Evolutionary conservation across 2,329 filamentous ascomycete genomes (phyloP), one percentile per base, ranked within the genome.

Genomic region (Fusarium siculi): DNA sequence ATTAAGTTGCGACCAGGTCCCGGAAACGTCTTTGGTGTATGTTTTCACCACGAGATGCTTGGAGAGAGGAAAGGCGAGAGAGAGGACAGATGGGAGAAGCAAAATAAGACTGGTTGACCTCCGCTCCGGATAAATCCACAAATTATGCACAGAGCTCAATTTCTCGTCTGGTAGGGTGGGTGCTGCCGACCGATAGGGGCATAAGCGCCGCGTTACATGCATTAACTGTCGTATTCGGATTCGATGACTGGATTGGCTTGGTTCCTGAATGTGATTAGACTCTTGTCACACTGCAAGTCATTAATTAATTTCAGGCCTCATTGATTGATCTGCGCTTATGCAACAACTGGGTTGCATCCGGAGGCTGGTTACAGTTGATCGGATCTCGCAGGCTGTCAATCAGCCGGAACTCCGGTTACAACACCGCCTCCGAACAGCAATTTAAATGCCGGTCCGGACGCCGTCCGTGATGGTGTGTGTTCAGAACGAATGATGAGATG

Each of bases 121-220:
- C 67, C 64, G 55, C 69, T 74, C 76, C 76, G 76, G 76, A 65
- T 78, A 78, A 78, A 78, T 77, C 76, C 74, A 75, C 74, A 69
- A 72, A 73, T 76, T 54, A 70, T 69, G 74, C 70, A 74, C 34
- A 66, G 69, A 66, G 74, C 76, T 78, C 75, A 78, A 78, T 78
- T 78, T 78, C 76, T 76, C 42, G n/a, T 23, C 43, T 52, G 58
- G 56, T 30, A 60, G 53, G 55, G 67, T 75, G 72, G 74, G 68
- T 60, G 55, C 47, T 14, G 9, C 28, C 42, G 25, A 76, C 69
- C 28, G 37, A 28, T 61, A 54, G n/a, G 25, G 47, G 46, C 39
- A 66, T 66, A 46, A 49, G 5, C 11, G 36, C 66, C 58, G 57
- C 73, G 67, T 5, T 77, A 74, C 12, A 21, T 50, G 64, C 68